Base-by-base conservation (phyloP, 2,329 filamentous ascomycete species). In the Pestalotiopsis sp. region DNA sequence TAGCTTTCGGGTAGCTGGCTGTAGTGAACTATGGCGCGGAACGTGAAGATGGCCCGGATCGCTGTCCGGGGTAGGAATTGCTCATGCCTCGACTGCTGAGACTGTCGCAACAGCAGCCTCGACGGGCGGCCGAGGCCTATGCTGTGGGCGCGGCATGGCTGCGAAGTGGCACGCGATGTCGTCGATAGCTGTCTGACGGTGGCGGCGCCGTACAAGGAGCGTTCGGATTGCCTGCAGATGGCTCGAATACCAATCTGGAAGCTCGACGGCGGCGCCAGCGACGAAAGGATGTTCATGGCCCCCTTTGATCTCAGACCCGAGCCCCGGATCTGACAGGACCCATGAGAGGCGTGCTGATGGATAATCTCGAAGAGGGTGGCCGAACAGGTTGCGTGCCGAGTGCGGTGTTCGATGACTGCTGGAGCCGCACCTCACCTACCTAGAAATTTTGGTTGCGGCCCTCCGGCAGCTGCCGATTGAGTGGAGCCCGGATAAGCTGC, bases 1-100 rank as follows among this genome's bases (percentile, higher is more conserved):
- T 91, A 91, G 66, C 83, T 80, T 24, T 78, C 78, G 0, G 88
- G 89, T n/a, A 91, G 77, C 64, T 89, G 81, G 67, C 85, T 81
- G 74, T 89, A 91, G 70, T 84, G 77, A n/a, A 80, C 84, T 68
- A 88, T 79, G 64, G 84, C 73, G 24, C 74, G 70, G 64, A 74
- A 74, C 30, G 68, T 72, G 67, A 77, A 80, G 48, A 78, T 55
- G 5, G 71, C 75, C 60, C 74, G 78, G 59, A 72, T 59, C 20
- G 71, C 69, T 44, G 69, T 69, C n/a, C 71, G 68, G 44, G 75
- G 69, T 52, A 69, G 58, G 17, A 73, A 39, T 13, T 59, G 56
- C 17, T 67, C 38, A 26, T 26, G 69, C 64, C 56, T 68, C 2
- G 71, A 24, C 56, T 44, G 44, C 44, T 10, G 66, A 26, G 39